These are phyloP conservation scores for Thinopyrum obtusiflorum DNA, from an alignment of 202 grass and related monocot species.

Conservation along the genomic window DNA sequence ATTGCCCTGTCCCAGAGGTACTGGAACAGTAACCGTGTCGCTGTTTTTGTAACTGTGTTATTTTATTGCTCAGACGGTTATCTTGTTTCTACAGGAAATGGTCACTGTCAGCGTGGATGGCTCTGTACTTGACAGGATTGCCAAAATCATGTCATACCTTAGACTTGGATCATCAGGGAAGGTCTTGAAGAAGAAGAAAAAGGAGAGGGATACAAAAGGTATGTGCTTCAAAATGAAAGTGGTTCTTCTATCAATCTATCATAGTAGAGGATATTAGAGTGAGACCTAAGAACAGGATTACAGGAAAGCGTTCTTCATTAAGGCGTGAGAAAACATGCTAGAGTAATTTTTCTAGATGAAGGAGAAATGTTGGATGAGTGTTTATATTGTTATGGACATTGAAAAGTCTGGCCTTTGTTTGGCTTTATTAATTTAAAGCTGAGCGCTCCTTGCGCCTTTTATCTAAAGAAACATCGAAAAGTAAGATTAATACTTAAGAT, in stretches of 20 bases:
- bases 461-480: background rate
- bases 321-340: background rate
- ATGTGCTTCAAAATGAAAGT: constrained; percentile 8
- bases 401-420: background rate
- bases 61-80: background rate
- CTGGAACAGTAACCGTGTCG: background rate
- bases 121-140: constrained; percentile 97
- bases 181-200: constrained; percentile 96
- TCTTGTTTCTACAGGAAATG: constrained; percentile 73
- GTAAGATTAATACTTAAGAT: constrained; percentile 22
- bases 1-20: constrained; percentile 86
- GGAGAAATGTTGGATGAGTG: background rate
- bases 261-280: constrained; percentile 3
- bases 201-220: constrained; percentile 83
- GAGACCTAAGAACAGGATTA: constrained; percentile 13
- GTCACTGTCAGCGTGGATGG: constrained; percentile 94
- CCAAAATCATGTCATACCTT: constrained; percentile 99
- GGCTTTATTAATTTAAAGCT: background rate
- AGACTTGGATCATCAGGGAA: constrained; percentile 95
- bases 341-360: constrained; percentile 3
- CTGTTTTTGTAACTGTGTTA: background rate
- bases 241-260: background rate
- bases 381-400: background rate
- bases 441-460: background rate
- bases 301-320: background rate